A percentile compares a stretch with the other conserved stretches of the same genome.
Evolutionary conservation across 2,329 filamentous ascomycete species (phyloP).

Genomic region (Geosmithia putterillii): DNA sequence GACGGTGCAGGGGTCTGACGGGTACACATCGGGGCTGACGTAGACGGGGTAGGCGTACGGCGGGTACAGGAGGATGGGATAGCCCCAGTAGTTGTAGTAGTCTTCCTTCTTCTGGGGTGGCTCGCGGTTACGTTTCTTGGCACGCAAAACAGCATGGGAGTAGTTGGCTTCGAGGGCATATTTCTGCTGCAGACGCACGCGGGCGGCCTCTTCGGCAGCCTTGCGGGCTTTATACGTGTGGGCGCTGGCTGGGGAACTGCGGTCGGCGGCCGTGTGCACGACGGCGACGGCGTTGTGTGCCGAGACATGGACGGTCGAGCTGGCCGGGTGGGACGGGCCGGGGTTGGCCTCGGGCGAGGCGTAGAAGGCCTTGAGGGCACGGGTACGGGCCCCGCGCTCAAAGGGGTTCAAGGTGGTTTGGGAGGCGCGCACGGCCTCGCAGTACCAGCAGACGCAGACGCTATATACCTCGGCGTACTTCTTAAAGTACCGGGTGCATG

Average conservation of each 20-base stretch:
- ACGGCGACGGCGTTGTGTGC: not conserved
- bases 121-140: not conserved
- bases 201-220: too few relatives aligned
- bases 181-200: not conserved
- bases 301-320: not conserved
- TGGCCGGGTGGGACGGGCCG: not conserved
- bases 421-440: slow-evolving; percentile 9
- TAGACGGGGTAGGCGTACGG: not conserved
- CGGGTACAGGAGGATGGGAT: not conserved
- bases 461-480: slow-evolving; percentile 21
- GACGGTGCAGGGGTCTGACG: not conserved
- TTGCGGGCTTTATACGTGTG: too few relatives aligned
- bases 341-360: not conserved
- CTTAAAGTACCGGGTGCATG: slow-evolving; percentile 14
- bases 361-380: not conserved
- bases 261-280: not conserved
- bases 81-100: not conserved
- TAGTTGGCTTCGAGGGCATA: not conserved
- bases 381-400: not conserved
- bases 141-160: not conserved
- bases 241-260: too few relatives aligned
- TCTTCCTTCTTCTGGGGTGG: not conserved
- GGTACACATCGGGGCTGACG: not conserved
- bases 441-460: slow-evolving; percentile 23
- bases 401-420: not conserved